These are phyloP conservation scores for Mallotus japonicus DNA, from an alignment of 441 rosid species.

Conservation along the genomic window DNA sequence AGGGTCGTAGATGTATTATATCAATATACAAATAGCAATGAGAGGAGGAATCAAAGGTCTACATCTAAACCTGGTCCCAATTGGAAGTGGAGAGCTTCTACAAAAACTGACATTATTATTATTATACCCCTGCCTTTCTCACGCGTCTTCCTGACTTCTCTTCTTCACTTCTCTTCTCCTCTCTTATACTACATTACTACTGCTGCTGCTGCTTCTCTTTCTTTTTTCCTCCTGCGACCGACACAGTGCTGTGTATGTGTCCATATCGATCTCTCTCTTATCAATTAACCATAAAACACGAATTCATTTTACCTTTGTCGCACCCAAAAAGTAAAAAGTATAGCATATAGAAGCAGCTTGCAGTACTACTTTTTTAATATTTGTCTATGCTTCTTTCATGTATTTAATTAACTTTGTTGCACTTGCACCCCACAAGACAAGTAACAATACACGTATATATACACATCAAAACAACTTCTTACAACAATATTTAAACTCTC, in stretches of 20 bases:
- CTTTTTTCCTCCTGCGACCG: neutral
- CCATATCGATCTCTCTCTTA: neutral
- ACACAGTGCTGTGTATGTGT: neutral
- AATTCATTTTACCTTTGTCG: slow-evolving; percentile 3
- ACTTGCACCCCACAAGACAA: slow-evolving; percentile 37
- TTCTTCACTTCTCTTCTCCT: neutral
- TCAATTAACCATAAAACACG: too few species aligned
- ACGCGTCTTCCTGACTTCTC: slow-evolving; percentile 6
- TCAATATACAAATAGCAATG: too few species aligned
- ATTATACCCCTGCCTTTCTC: neutral
- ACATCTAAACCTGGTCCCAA: slow-evolving; percentile 10
- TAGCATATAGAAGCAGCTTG: neutral
- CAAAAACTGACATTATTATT: slow-evolving; percentile 8
- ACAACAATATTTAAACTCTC: neutral
- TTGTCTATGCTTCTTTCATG: neutral
- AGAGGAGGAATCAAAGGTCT: neutral
- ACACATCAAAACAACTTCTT: neutral
- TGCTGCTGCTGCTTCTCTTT: neutral
- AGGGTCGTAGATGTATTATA: too few species aligned
- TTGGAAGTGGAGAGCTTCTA: neutral
- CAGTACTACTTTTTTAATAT: neutral
- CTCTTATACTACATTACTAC: neutral
- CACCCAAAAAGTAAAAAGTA: slow-evolving; percentile 13
- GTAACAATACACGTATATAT: neutral
- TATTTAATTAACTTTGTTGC: slow-evolving; percentile 35